A percentile compares a stretch with the other conserved stretches of the same genome.
Evolutionary conservation across 768 basidiomycete genomes (phyloP).

Genomic region (Panellus pusillus): DNA sequence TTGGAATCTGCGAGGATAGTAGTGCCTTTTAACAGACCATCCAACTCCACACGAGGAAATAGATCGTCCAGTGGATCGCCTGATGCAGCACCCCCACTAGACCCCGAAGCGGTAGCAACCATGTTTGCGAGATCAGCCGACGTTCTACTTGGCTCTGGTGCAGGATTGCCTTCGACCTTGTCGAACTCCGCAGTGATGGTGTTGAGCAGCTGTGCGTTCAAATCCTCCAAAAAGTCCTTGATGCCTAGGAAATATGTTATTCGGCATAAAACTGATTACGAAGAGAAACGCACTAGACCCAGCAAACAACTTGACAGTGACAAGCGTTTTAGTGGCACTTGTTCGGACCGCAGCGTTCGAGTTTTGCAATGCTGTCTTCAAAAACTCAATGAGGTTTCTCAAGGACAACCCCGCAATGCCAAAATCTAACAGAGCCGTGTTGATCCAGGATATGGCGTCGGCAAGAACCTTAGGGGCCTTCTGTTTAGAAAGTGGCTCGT

Average conservation of each 20-base stretch:
- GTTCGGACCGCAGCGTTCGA: constrained; percentile 94
- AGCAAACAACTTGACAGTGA: constrained; percentile 89
- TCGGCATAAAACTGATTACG: neutral
- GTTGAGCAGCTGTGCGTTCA: constrained; percentile 88
- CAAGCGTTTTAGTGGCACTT: constrained; percentile 89
- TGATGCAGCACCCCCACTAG: constrained; percentile 40
- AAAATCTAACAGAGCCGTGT: constrained; percentile 83
- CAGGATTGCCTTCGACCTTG: constrained; percentile 75
- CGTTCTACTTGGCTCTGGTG: constrained; percentile 76
- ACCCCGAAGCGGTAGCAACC: constrained; percentile 40
- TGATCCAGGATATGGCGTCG: constrained; percentile 88
- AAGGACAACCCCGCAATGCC: constrained; percentile 86
- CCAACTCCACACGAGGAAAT: constrained; percentile 93
- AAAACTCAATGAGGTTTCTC: constrained; percentile 83
- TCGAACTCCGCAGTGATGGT: constrained; percentile 94
- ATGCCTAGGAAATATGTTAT: constrained; percentile 56
- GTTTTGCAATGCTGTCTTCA: constrained; percentile 84
- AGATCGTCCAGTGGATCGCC: constrained; percentile 88
- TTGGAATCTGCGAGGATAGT: constrained; percentile 81
- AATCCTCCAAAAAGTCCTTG: constrained; percentile 88
- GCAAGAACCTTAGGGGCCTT: constrained; percentile 97
- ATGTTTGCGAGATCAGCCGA: constrained; percentile 72
- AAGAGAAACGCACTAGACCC: constrained; percentile 63
- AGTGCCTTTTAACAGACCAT: constrained; percentile 79
- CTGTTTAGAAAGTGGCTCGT: constrained; percentile 90